Evolutionary conservation across 176 grass and related monocot genomes (phyloP).

Genomic region (Zoysia japonica): DNA sequence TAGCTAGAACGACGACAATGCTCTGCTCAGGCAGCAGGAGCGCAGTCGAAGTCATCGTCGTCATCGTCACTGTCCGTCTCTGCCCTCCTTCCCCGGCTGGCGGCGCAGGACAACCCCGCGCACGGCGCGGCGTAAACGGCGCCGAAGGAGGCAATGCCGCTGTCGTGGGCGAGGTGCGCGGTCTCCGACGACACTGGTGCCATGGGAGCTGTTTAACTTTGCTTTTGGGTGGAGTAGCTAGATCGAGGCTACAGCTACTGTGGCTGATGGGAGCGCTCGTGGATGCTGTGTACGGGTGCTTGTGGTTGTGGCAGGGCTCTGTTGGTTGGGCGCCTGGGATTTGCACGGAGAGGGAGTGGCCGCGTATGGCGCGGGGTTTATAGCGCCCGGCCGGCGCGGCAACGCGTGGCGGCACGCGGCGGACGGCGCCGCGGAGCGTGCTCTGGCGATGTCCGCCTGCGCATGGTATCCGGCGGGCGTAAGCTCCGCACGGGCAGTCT

Average conservation of each 20-base stretch:
- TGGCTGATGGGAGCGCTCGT: not conserved
- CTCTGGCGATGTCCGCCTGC: slow-evolving; percentile 35
- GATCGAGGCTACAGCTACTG: not conserved
- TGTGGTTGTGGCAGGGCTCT: slow-evolving; percentile 20
- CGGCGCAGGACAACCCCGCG: not conserved
- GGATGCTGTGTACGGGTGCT: not conserved
- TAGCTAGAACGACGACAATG: not conserved
- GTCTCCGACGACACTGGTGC: slow-evolving; percentile 25
- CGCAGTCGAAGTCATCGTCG: slow-evolving; percentile 66
- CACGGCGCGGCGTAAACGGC: slow-evolving; percentile 37
- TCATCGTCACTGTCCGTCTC: slow-evolving; percentile 56
- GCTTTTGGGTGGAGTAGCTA: not conserved
- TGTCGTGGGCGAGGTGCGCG: slow-evolving; percentile 26
- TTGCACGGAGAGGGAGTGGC: slow-evolving; percentile 37
- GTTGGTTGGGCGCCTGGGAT: slow-evolving; percentile 21
- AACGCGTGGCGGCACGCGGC: slow-evolving; percentile 50
- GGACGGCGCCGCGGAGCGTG: slow-evolving; percentile 39
- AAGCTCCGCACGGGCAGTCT: slow-evolving; percentile 1
- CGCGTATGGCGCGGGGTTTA: slow-evolving; percentile 46
- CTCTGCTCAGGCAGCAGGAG: slow-evolving; percentile 59
- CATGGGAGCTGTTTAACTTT: slow-evolving; percentile 33
- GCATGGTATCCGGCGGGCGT: slow-evolving; percentile 26
- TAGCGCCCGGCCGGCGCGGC: slow-evolving; percentile 37
- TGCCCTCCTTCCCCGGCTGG: slow-evolving; percentile 32
- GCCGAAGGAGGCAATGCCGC: slow-evolving; percentile 44